Evolutionary conservation across 2,329 filamentous ascomycete species (phyloP), one percentile per base, ranked within the genome.

Genomic region (Curvularia hawaiiensis): DNA sequence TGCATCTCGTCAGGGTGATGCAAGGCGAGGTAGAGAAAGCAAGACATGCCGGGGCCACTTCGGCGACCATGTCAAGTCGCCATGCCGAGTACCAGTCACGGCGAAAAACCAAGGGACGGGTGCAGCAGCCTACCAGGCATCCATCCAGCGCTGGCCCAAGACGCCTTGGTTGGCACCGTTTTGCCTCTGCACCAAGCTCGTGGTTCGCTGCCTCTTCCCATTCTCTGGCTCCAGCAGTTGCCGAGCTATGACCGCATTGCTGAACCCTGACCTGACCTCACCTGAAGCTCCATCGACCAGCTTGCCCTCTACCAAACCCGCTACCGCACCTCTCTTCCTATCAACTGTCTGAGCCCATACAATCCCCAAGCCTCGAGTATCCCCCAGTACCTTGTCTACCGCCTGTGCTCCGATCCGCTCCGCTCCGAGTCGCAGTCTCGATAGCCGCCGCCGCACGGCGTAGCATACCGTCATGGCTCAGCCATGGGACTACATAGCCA

Each of bases 401-500:
- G 18, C 18, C 39, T 41, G 39, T 10, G 39, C 39, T n/a, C 35
- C 43, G 38, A 50, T 38, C 5, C 38, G 12, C 18, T 16, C 16
- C 35, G 38, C 54, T 44, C 9, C 39, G 12, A 30, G 49, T 35
- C 48, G 35, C 40, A 20, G 24, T 33, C 14, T 9, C 30, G 24
- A 53, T 30, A 24, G 22, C 51, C 24, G 43, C 33, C 22, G 55
- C 40, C 49, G 38, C 40, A 46, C 55, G 58, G 54, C 58, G 56
- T 52, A 49, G 49, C 58, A 51, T 40, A 53, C 45, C 38, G 58
- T 62, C 45, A 82, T 82, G 79, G 71, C 82, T 63, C 85, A 88
- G 72, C 89, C 92, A 78, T 98, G 94, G 94, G 92, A 98, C 82
- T 98, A 96, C 82, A 99, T 98, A 75, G 93, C 94, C 78, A 99